These are phyloP conservation scores for Crithidia expoeki DNA, from an alignment of 208 protist genomes.

Conservation along the genomic window DNA sequence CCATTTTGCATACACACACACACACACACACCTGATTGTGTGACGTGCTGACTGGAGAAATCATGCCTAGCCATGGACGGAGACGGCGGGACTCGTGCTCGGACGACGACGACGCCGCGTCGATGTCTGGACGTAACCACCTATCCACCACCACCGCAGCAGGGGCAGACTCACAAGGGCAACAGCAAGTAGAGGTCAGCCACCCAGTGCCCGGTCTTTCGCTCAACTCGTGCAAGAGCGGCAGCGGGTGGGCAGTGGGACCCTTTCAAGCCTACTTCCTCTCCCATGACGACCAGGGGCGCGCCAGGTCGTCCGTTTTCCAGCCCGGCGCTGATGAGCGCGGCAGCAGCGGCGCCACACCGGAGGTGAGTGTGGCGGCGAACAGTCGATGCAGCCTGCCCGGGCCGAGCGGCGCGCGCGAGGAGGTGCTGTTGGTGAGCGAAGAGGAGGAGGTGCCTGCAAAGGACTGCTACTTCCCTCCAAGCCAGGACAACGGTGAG, in stretches of 20 bases:
- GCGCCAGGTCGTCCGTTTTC: constrained; percentile 30
- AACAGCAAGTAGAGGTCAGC: background rate
- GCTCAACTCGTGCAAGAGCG: constrained; percentile 51
- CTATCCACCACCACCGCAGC: background rate
- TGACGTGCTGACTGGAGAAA: background rate
- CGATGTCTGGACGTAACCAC: constrained; percentile 11
- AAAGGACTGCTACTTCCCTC: constrained; percentile 21
- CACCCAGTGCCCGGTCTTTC: constrained; percentile 39
- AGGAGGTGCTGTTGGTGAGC: background rate
- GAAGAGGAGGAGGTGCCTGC: constrained; percentile 20
- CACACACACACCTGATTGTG: background rate
- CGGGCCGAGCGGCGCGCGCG: background rate
- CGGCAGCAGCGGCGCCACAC: constrained; percentile 9
- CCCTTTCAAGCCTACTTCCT: constrained; percentile 57
- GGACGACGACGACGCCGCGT: constrained; percentile 3
- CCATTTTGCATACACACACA: too few species aligned
- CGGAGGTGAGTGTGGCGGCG: constrained; percentile 5
- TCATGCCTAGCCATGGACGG: constrained; percentile 14
- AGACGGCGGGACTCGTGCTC: constrained; percentile 15
- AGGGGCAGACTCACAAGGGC: background rate
- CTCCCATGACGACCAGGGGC: constrained; percentile 46
- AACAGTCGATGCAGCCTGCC: constrained; percentile 1
- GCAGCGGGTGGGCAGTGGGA: constrained; percentile 73
- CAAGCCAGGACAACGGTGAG: constrained; percentile 32
- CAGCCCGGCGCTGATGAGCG: constrained; percentile 9